Evolutionary conservation across 805 yeast genomes (phyloP), one percentile per base, ranked within the genome.

Genomic region (Wickerhamia fluorescens): DNA sequence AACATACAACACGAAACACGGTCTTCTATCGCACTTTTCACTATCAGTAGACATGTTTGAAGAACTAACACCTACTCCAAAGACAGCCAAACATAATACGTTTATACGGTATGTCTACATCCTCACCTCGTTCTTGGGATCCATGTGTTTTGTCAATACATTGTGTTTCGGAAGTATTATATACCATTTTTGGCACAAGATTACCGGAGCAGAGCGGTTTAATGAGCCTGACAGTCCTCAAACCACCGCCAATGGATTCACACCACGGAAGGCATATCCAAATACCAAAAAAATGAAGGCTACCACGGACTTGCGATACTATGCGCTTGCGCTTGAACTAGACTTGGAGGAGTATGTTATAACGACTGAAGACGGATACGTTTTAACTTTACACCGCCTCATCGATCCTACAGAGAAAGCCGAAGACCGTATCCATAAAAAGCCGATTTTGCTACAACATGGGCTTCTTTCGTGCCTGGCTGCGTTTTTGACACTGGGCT

Each of bases 381-480:
- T 75, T 1, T 56, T 89, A n/a, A 65, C 67, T 1, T 50, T 87
- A 25, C 76, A 82, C 47, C 72, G 85, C 24, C 48, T 85, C 6
- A 56, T 75, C 5, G 69, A 75, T 36, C 77, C 78, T 0, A 45
- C 41, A 5, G 63, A 56, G 23, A 30, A 58, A 4, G 47, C 38
- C 3, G 52, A 39, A 7, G 42, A 47, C 10, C 48, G 68, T 20
- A 26, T 50, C 21, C 23, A 40, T 20, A 51, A 66, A 36, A 65
- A 64, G 31, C 97, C 97, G 0, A 60, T 89, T 2, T 58, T 89
- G 14, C 54, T 86, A 37, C 60, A 89, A 13, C 98, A 89, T 45
- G 98, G 98, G 0, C 64, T 89, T 9, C 58, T 89, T 38, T 95
- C 88, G 47, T 80, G 94, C 14, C 75, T 89, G 0, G 96, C 88